Base-by-base conservation (phyloP, 75 land plant species). In the Pinus tabuliformis region DNA sequence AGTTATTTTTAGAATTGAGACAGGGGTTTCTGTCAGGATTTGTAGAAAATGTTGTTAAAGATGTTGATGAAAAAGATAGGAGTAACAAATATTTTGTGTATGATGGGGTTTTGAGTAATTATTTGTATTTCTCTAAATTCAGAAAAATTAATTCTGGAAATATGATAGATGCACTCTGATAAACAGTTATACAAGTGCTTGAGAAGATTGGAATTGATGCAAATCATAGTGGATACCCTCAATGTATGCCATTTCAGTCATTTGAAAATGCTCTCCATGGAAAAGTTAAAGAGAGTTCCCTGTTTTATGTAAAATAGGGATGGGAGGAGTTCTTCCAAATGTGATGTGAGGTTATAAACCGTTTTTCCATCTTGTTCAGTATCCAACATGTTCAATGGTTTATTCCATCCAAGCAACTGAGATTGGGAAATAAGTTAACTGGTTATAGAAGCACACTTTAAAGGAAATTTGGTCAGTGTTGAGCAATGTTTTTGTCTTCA, bases 401-500 rank as follows among this genome's bases (percentile, higher is more conserved):
- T 49, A 9, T 49, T 49, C 52, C 8, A 49, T 37, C 64, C 89
- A 96, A 97, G 86, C 83, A 30, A 92, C 99, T 49, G 95, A 88
- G 75, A 92, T 96, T 68, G 99, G 99, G 39, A 94, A 83, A 83
- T 79, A 91, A 65, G 98, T 96, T 22, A 92, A 89, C 82, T 62
- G 65, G 5, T 73, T 94, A 28, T 76, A 90, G n/a, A 92, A 87
- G 76, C 97, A 96, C 80, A 72, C 59, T 24, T 86, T 90, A n/a
- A 89, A 81, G 81, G 72, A 81, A 20, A 88, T 96, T 66, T 81
- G 91, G 12, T 80, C 85, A n/a, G n/a, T n/a, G n/a, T n/a, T n/a
- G n/a, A n/a, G n/a, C n/a, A n/a, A n/a, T n/a, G n/a, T n/a, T n/a
- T n/a, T n/a, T n/a, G n/a, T n/a, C n/a, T n/a, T n/a, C n/a, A n/a